Evolutionary conservation across 1,284 basidiomycete species (phyloP).

Genomic region (Pseudozyma hubeiensis): DNA sequence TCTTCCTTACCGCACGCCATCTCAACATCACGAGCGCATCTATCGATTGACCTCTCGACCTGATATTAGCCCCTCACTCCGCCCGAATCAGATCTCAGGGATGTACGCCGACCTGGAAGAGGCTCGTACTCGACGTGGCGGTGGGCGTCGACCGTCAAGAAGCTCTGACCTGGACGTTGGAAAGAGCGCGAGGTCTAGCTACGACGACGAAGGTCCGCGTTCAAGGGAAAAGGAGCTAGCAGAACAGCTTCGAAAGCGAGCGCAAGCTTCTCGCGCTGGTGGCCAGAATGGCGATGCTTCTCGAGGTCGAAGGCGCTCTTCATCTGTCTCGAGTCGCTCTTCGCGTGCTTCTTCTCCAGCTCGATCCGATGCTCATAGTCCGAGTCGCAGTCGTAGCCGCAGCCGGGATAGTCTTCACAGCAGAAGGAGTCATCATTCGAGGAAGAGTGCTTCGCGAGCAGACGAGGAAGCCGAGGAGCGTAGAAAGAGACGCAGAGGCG

Average conservation of each 20-base stretch:
- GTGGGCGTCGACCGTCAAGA: slow-evolving; percentile 16
- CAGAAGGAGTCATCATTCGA: slow-evolving; percentile 29
- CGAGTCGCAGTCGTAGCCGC: slow-evolving; percentile 32
- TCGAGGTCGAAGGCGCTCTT: slow-evolving; percentile 28
- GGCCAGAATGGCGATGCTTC: slow-evolving; percentile 6
- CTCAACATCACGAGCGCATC: neutral
- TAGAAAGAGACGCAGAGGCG: slow-evolving; percentile 54
- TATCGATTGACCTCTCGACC: too few relatives aligned
- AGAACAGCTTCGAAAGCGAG: slow-evolving; percentile 62
- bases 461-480: slow-evolving; percentile 62
- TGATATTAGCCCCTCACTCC: too few relatives aligned
- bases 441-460: slow-evolving; percentile 46
- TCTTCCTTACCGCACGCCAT: slow-evolving; percentile 2
- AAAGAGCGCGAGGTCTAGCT: slow-evolving; percentile 11
- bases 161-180: slow-evolving; percentile 34
- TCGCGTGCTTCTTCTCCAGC: slow-evolving; percentile 33
- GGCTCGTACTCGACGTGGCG: slow-evolving; percentile 38
- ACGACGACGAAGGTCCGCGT: slow-evolving; percentile 14
- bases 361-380: slow-evolving; percentile 20
- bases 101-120: slow-evolving; percentile 67
- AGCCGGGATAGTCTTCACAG: slow-evolving; percentile 35
- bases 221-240: slow-evolving; percentile 63
- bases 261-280: slow-evolving; percentile 45
- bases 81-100: neutral
- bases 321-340: slow-evolving; percentile 27